These are phyloP conservation scores for Boletus edulis DNA, from an alignment of 768 basidiomycete genomes.

Conservation along the genomic window DNA sequence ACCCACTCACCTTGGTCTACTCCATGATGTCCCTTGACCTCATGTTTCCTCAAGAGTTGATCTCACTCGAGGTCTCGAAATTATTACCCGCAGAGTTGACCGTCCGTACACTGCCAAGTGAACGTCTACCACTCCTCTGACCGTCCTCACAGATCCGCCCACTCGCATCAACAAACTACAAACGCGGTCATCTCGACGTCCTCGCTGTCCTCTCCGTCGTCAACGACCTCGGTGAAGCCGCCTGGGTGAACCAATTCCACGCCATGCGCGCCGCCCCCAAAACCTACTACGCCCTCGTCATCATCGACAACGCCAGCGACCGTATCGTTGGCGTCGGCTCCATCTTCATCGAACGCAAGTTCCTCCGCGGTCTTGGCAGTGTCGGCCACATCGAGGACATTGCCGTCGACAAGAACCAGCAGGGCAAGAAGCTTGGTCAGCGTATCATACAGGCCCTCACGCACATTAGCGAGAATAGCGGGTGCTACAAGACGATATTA, in stretches of 20 bases:
- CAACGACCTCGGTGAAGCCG: conserved; percentile 60
- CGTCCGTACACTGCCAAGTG: background rate
- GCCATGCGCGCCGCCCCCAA: conserved; percentile 49
- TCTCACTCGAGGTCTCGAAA: conserved; percentile 60
- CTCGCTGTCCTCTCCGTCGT: conserved; percentile 71
- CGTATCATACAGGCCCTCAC: conserved; percentile 85
- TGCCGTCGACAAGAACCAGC: conserved; percentile 82
- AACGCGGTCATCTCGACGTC: conserved; percentile 78
- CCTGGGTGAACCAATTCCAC: conserved; percentile 72
- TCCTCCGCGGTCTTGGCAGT: conserved; percentile 78
- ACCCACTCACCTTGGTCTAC: conserved; percentile 1
- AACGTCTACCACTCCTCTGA: background rate
- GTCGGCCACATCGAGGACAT: conserved; percentile 99
- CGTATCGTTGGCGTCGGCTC: conserved; percentile 80
- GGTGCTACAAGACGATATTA: conserved; percentile 96
- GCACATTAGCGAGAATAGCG: conserved; percentile 71
- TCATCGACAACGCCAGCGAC: conserved; percentile 73
- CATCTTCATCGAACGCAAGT: conserved; percentile 92
- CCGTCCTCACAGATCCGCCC: conserved; percentile 73
- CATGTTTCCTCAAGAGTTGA: conserved; percentile 69
- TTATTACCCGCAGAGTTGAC: conserved; percentile 52
- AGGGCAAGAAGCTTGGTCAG: conserved; percentile 90
- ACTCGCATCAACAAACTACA: conserved; percentile 79
- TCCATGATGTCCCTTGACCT: conserved; percentile 57
- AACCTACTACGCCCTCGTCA: conserved; percentile 85